phyloP scores from a whole-genome alignment of 495 filamentous ascomycete species.

The Xylaria flabelliformis region DNA sequence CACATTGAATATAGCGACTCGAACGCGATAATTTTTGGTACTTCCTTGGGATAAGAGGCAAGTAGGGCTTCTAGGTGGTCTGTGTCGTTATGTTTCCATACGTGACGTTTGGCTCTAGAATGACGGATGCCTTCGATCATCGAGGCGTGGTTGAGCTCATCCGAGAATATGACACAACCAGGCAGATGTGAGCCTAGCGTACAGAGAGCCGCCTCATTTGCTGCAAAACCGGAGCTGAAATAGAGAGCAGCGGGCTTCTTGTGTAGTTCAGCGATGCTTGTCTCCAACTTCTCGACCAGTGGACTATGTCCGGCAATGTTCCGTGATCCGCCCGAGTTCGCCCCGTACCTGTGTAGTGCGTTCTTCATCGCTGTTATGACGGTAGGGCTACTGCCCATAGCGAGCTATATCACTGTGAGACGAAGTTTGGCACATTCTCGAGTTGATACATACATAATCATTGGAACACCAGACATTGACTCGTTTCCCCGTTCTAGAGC shows the following conservation, averaged over 20 bases:
- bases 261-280: slow-evolving; percentile 73
- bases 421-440: slow-evolving; percentile 22
- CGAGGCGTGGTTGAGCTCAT: slow-evolving; percentile 83
- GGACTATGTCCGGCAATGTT: slow-evolving; percentile 79
- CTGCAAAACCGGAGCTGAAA: slow-evolving; percentile 84
- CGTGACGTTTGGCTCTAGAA: slow-evolving; percentile 82
- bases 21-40: slow-evolving; percentile 87
- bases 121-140: slow-evolving; percentile 92
- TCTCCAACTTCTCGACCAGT: slow-evolving; percentile 77
- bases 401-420: slow-evolving; percentile 46
- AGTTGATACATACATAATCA: slow-evolving; percentile 60
- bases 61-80: slow-evolving; percentile 77
- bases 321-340: slow-evolving; percentile 82
- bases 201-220: slow-evolving; percentile 84
- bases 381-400: slow-evolving; percentile 80
- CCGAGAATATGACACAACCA: slow-evolving; percentile 81
- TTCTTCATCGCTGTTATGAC: slow-evolving; percentile 82
- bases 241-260: slow-evolving; percentile 78
- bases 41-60: slow-evolving; percentile 67
- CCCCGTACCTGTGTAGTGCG: slow-evolving; percentile 80
- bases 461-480: slow-evolving; percentile 92
- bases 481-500: slow-evolving; percentile 69
- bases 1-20: slow-evolving; percentile 91
- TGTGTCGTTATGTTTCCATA: slow-evolving; percentile 86
- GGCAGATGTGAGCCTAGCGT: slow-evolving; percentile 83